Conservation (phyloP, 495 filamentous ascomycete species). For the Aspergillus leporis region DNA sequence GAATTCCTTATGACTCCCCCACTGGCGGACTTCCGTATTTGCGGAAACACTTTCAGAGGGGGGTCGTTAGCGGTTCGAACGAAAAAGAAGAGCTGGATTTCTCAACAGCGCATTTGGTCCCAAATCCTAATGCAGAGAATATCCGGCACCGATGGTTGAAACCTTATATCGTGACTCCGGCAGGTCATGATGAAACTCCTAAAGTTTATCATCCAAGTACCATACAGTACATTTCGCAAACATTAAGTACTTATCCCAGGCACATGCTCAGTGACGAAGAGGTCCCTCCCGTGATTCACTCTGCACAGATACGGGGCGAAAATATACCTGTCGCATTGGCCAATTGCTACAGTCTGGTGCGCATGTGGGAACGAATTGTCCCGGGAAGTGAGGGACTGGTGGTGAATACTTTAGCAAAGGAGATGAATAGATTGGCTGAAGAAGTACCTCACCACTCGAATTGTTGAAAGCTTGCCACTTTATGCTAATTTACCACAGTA, state of each 20-base stretch:
- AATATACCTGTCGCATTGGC: constrained; percentile 33
- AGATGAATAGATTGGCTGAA: constrained; percentile 36
- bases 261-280: constrained; percentile 29
- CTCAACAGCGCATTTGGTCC: constrained; percentile 16
- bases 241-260: constrained; percentile 40
- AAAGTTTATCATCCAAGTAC: constrained; percentile 38
- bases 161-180: constrained; percentile 34
- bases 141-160: constrained; percentile 38
- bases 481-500: constrained; percentile 9
- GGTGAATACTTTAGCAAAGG: constrained; percentile 28
- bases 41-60: too few species aligned
- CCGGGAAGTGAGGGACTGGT: constrained; percentile 42
- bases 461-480: not conserved
- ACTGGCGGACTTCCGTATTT: not conserved
- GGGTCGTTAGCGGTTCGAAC: not conserved
- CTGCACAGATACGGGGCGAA: constrained; percentile 23
- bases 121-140: constrained; percentile 41
- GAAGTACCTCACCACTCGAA: constrained; percentile 11
- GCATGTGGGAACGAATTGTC: constrained; percentile 39
- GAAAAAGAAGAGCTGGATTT: constrained; percentile 8
- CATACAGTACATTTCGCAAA: constrained; percentile 36
- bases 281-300: constrained; percentile 43
- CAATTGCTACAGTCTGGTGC: constrained; percentile 44
- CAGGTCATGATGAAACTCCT: constrained; percentile 29
- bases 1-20: not conserved